These are phyloP conservation scores for Cenchrus fungigraminus DNA, from an alignment of 176 grass and related monocot genomes.

Conservation along the genomic window DNA sequence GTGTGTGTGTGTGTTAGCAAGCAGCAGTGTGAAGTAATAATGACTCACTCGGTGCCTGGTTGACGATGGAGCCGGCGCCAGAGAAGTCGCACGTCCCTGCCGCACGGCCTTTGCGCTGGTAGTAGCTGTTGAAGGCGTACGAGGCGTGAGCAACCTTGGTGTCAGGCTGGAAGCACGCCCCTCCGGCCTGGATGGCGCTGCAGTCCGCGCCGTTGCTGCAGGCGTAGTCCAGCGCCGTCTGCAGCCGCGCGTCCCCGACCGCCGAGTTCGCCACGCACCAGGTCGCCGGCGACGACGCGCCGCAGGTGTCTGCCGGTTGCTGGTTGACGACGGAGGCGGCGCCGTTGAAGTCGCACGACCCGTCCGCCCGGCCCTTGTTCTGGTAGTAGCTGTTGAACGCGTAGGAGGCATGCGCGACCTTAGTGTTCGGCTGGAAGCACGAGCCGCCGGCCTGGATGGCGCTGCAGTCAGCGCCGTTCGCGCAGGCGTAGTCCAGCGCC, in stretches of 20 bases:
- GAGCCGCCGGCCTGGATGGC: conserved; percentile 20
- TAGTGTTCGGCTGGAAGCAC: conserved; percentile 56
- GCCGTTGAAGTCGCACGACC: conserved; percentile 55
- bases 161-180: conserved; percentile 45
- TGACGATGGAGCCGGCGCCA: conserved; percentile 39
- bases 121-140: conserved; percentile 48
- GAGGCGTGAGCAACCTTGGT: conserved; percentile 48
- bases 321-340: conserved; percentile 22
- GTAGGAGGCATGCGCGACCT: conserved; percentile 11
- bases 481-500: conserved; percentile 53
- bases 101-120: conserved; percentile 18
- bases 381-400: conserved; percentile 68
- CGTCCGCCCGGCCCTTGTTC: neutral
- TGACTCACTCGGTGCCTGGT: conserved; percentile 10
- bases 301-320: too few species aligned
- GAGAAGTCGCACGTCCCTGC: conserved; percentile 40
- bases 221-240: conserved; percentile 48
- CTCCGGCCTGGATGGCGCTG: neutral
- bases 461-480: conserved; percentile 24
- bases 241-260: conserved; percentile 18
- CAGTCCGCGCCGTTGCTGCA: conserved; percentile 24
- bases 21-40: too few species aligned
- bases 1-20: too few species aligned
- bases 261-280: conserved; percentile 52
- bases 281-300: neutral